Base-by-base conservation (phyloP, 345 rosid genomes). In the Barbarea vulgaris region DNA sequence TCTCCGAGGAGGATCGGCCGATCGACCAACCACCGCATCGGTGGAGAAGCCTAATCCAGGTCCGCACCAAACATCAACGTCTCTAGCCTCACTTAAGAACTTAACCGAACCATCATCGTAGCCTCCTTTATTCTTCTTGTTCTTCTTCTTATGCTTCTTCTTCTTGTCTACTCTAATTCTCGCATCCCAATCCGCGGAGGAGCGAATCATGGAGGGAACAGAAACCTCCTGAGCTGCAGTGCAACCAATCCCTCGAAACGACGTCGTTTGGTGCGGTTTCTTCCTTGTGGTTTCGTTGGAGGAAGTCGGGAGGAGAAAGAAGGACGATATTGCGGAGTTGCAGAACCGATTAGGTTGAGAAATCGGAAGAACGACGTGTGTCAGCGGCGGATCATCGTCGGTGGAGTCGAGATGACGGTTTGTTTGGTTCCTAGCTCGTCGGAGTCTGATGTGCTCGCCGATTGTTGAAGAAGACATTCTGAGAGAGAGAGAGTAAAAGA, bases 1-100 rank as follows among this genome's bases (percentile, higher is more conserved):
- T 70, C 91, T 81, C 6, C 87, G 79, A 52, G 73, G 46, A 65
- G 86, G 78, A 70, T 87, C 88, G 17, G 82, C 83, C 4, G 89
- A 85, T 58, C 84, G 96, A 67, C 8, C 64, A 68, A 77, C 62
- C 83, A 87, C 91, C 10, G 87, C 89, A 79, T 91, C 97, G 0
- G 89, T 81, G 10, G 90, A 86, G 37, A 89, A 87, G 30, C 97
- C 96, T 68, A 94, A 79, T 69, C 97, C 97, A 19, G 96, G 93
- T 4, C 91, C 93, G 62, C 97, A 94, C 97, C 98, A 93, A 3
- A 88, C 95, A 17, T 82, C 78, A 18, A 56, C 79, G 27, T 66
- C 78, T 5, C 27, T 66, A 55, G 42, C n/a, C 25, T 74, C 84
- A 25, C 62, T 66, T 18, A 62, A 55, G 59, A 74, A 30, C 70